phyloP scores from a whole-genome alignment of 163 green algal species.

The Smithsoniella earleae region DNA sequence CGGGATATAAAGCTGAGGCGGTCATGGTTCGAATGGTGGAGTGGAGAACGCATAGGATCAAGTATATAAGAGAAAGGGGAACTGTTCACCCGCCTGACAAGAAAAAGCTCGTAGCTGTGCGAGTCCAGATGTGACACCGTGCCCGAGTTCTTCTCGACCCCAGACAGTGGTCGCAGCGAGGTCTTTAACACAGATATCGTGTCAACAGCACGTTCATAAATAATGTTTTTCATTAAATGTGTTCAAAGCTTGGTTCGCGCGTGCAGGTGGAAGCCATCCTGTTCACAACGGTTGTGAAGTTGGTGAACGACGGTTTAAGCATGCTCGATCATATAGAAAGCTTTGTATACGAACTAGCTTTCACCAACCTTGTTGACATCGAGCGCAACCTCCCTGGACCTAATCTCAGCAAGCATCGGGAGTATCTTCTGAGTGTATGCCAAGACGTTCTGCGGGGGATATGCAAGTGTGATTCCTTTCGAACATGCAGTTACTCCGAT shows the following conservation, averaged over 20 bases:
- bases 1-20: background rate
- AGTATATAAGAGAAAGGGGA: background rate
- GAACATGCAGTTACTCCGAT: too few species aligned
- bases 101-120: background rate
- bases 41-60: background rate
- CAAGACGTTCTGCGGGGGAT: background rate
- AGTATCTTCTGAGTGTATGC: background rate
- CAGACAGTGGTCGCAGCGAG: background rate
- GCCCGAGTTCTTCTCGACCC: too few species aligned
- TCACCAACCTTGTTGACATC: background rate
- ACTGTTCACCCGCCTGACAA: background rate
- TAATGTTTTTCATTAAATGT: background rate
- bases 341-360: background rate
- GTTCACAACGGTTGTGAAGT: background rate
- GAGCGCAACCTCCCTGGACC: background rate
- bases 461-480: background rate
- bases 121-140: too few species aligned
- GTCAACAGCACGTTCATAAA: background rate
- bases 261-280: slow-evolving; percentile 1
- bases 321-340: background rate
- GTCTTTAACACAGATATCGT: background rate
- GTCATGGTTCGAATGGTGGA: background rate
- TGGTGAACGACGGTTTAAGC: background rate
- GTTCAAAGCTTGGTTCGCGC: background rate
- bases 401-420: background rate